phyloP scores from a whole-genome alignment of 1,284 basidiomycete genomes.

The Ganoderma resinaceum region DNA sequence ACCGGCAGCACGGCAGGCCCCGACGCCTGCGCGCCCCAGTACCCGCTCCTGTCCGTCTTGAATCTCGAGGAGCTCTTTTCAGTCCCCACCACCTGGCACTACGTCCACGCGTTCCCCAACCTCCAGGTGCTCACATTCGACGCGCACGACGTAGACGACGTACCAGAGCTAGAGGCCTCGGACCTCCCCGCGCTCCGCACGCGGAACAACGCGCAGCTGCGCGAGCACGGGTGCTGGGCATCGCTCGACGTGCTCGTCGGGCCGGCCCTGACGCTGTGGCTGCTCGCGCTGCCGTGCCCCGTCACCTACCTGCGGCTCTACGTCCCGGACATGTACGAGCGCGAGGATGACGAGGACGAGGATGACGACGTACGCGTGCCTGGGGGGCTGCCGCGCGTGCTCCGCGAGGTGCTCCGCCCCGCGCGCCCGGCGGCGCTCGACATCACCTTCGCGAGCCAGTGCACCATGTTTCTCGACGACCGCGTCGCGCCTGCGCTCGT shows the following conservation, averaged over 20 bases:
- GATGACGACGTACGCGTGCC: no score
- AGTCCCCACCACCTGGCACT: not conserved
- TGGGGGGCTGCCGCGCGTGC: not conserved
- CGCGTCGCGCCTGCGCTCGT: not conserved
- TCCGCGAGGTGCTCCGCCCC: not conserved
- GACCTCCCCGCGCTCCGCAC: not conserved
- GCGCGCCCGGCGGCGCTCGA: not conserved
- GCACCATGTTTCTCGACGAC: not conserved
- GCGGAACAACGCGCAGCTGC: not conserved
- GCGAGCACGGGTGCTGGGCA: not conserved
- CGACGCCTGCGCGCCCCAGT: not conserved
- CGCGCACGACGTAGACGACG: not conserved
- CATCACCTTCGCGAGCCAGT: not conserved
- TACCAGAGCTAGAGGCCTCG: no score
- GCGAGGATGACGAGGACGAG: no score
- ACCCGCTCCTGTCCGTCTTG: not conserved
- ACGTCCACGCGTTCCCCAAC: not conserved
- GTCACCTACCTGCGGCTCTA: not conserved
- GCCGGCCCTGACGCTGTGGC: not conserved
- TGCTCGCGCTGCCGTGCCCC: not conserved
- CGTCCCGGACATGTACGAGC: not conserved
- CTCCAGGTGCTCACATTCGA: not conserved
- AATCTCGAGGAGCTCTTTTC: not conserved
- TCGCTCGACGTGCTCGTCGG: not conserved
- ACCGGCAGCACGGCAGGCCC: not conserved